Base-by-base conservation (phyloP, 345 rosid genomes). In the Hypericum perforatum region DNA sequence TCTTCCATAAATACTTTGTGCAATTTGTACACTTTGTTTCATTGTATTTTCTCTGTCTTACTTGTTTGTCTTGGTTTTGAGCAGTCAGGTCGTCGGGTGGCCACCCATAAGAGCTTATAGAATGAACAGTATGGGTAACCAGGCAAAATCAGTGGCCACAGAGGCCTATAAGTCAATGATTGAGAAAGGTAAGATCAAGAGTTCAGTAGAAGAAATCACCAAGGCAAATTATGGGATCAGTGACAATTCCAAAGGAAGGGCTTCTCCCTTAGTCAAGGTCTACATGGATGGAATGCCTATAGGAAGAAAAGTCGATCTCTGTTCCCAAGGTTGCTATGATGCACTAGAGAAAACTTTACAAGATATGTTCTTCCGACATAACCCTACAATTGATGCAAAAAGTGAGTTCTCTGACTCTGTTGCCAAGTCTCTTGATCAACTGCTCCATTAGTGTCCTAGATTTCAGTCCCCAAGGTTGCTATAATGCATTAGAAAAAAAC, bases 271-370 rank as follows among this genome's bases (percentile, higher is more conserved):
- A 64, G 95, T 92, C 64, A 92, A 92, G 70, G 95, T 92, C 63
- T 85, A 82, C 52, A 83, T 92, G 98, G 94, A 88, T 74, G 95
- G 98, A n/a, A 78, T 70, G 74, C 79, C 80, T 3, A 88, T 92
- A 10, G 96, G 98, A 62, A 81, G 98, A 69, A 92, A 92, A 72
- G 66, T 92, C 45, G 86, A 92, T 74, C 75, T 88, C 45, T 76
- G 60, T 70, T 71, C 82, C 58, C 94, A 78, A 60, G 66, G 81
- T 50, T 76, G 82, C 73, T 92, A 92, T 59, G 77, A 74, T 67
- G 64, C 78, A 10, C 75, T 92, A 69, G 94, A 86, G 11, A 69
- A 63, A 51, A 67, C 86, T 13, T 63, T 92, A 59, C 86, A 81
- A 72, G 73, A 77, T 29, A 88, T 88, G 98, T 92, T 92, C 71